phyloP scores from a whole-genome alignment of 192 early-diverging fungal species.

The Backusella parvicylindrica region DNA sequence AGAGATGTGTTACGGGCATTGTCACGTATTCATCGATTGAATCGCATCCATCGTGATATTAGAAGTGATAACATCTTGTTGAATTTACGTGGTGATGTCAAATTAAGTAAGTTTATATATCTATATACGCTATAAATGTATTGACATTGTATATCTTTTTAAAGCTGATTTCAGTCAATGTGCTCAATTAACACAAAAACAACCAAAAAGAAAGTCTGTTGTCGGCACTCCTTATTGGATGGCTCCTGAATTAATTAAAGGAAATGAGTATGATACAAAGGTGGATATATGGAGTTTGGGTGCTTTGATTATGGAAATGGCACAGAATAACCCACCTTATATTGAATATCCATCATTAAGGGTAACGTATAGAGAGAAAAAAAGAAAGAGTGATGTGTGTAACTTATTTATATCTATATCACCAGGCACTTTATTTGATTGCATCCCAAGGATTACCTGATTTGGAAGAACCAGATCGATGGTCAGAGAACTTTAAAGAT shows the following conservation, averaged over 20 bases:
- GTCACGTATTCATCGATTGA: slow-evolving; percentile 69
- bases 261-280: slow-evolving; percentile 87
- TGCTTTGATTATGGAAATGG: slow-evolving; percentile 92
- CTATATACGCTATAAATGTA: not conserved
- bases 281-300: slow-evolving; percentile 96
- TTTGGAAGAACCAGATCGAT: slow-evolving; percentile 71
- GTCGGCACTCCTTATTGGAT: slow-evolving; percentile 97
- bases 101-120: slow-evolving; percentile 51
- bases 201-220: slow-evolving; percentile 80
- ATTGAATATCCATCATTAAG: slow-evolving; percentile 76
- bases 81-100: slow-evolving; percentile 79
- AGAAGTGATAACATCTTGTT: slow-evolving; percentile 90
- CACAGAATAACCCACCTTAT: slow-evolving; percentile 94
- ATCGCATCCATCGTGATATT: slow-evolving; percentile 91
- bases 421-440: slow-evolving; percentile 74
- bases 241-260: slow-evolving; percentile 94
- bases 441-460: slow-evolving; percentile 83
- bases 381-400: not conserved
- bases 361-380: slow-evolving; percentile 17
- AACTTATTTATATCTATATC: not conserved
- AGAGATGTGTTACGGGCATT: slow-evolving; percentile 80
- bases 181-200: slow-evolving; percentile 79
- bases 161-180: slow-evolving; percentile 94
- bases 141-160: not conserved
- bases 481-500: slow-evolving; percentile 66